Base-by-base conservation (phyloP, 2,329 filamentous ascomycete species). In the Grosmannia huntii region DNA sequence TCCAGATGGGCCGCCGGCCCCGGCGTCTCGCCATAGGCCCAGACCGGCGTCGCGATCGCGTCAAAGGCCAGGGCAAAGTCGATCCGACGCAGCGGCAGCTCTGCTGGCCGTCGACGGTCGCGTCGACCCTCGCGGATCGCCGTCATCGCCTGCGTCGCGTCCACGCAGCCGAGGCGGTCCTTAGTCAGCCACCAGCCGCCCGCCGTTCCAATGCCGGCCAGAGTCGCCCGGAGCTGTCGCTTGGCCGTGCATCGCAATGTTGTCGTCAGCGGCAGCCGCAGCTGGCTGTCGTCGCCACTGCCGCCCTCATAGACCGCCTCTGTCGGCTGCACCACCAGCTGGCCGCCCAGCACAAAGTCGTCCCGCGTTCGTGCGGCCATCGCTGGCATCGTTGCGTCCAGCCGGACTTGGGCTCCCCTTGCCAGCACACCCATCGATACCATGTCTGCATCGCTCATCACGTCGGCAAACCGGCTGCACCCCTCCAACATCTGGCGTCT, bases 371-470 rank as follows among this genome's bases (percentile, higher is more conserved):
- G 76, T 41, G 63, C 60, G 2, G 74, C 66, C 2, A 87, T 72
- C 1, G 76, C 72, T 1, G 87, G 86, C 27, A 81, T 69, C 1
- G 84, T 84, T 4, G 83, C 69, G 65, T 95, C 89, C 27, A 89
- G 68, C 16, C 64, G 63, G 64, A 77, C 31, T 62, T 70, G 62
- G 51, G 74, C 67, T 16, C 66, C 70, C 3, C 64, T 69, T 4
- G 75, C 76, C 53, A 80, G 75, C 5, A 73, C 73, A 27, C 74
- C 71, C 19, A 71, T 69, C 25, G 80, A 80, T 65, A 76, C 81
- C 2, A 85, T 59, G 68, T 94, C 88, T 23, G 82, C 78, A 46
- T 78, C 77, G 67, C 89, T 90, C 70, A 88, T 74, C 1, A 76
- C 71, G 10, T 84, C 80, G 12, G 76, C 72, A 61, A 84, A 81